Base-by-base conservation (phyloP, 345 rosid species). In the Cardiospermum halicacabum region DNA sequence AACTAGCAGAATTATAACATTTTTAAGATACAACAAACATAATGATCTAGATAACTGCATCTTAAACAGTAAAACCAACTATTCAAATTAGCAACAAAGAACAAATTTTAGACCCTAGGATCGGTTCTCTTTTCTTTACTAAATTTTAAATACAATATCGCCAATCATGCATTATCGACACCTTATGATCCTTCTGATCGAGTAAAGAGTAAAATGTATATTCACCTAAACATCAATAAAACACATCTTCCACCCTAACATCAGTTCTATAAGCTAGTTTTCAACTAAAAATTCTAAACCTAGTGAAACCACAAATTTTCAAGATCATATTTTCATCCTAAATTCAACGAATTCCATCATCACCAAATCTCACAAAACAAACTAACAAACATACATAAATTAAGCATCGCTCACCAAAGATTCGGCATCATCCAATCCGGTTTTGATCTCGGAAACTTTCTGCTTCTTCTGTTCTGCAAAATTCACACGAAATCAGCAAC, bases 381-480 rank as follows among this genome's bases (percentile, higher is more conserved):
- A 8, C 10, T 8, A 42, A 59, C 39, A 34, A 34, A 1, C n/a
- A 47, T 13, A 11, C 8, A 47, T 16, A 2, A 1, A n/a, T 47
- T 47, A 9, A 47, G 2, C 11, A 47, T 18, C 2, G 51, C 51
- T 51, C 80, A 91, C 97, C 94, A 89, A 72, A 55, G 80, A 68
- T 70, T 92, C 96, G 34, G 94, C 98, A 72, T 85, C 85, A 37
- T 87, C 96, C 48, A 91, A 50, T 12, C 86, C 88, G 25, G 75
- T 68, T 72, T 71, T 85, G 2, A 91, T 77, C 32, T 89, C 96
- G 42, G 94, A 77, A 27, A 89, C 77, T 71, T 81, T 89, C 74
- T 91, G 94, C 83, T 87, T 91, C 83, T 76, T 89, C 75, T 77
- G 85, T 77, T 91, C 96, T 89, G 82, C 78, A 79, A 42, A 72